A percentile compares a stretch with the other conserved stretches of the same genome.
Evolutionary conservation across 73 alveolate species (phyloP).

Genomic region (Tetrahymena thermophila): DNA sequence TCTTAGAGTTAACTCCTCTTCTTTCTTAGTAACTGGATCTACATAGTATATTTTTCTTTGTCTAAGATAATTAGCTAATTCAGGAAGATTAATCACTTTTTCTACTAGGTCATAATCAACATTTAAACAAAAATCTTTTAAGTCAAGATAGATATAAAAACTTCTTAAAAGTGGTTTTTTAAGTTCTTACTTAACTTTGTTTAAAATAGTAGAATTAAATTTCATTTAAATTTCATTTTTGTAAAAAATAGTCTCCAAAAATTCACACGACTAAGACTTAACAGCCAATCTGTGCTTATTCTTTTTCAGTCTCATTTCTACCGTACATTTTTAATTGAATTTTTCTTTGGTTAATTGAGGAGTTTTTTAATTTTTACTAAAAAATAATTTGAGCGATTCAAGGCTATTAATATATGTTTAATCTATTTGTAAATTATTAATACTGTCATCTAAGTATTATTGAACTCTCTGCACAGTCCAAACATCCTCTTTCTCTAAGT

Average conservation of each 20-base stretch:
- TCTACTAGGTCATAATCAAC: not conserved
- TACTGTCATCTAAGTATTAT: not conserved
- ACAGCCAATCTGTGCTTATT: too few relatives aligned
- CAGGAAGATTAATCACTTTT: not conserved
- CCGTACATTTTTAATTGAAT: too few relatives aligned
- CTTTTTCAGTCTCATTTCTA: too few relatives aligned
- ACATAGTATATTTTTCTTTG: not conserved
- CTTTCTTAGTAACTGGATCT: not conserved
- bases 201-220: too few relatives aligned
- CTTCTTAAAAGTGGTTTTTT: not conserved
- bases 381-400: too few relatives aligned
- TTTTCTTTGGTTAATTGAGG: too few relatives aligned
- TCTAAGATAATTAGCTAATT: not conserved
- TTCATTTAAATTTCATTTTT: too few relatives aligned
- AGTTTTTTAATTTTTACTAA: too few relatives aligned
- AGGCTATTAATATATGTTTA: not conserved
- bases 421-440: not conserved
- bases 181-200: not conserved
- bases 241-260: too few relatives aligned
- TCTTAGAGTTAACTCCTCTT: not conserved
- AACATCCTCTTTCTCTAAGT: not conserved
- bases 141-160: not conserved
- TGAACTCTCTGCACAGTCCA: not conserved
- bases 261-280: too few relatives aligned
- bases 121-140: not conserved